Evolutionary conservation across 345 rosid genomes (phyloP).

Genomic region (Eucalyptus rudis): DNA sequence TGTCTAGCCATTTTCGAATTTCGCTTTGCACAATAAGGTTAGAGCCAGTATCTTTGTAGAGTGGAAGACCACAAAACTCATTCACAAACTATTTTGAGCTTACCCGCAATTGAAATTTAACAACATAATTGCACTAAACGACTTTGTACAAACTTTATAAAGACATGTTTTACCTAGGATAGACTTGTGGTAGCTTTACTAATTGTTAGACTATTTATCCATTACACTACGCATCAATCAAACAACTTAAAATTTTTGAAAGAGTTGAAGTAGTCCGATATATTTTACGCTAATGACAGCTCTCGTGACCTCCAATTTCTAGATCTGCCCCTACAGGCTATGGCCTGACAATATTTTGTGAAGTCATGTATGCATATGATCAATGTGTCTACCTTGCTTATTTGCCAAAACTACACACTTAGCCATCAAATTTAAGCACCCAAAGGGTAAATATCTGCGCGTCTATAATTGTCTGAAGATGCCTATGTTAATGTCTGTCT

Average conservation of each 20-base stretch:
- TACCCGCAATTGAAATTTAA: background rate
- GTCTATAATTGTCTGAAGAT: background rate
- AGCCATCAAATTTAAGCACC: background rate
- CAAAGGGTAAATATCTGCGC: background rate
- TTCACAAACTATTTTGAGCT: background rate
- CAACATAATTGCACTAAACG: background rate
- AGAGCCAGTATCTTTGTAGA: background rate
- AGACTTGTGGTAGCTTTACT: background rate
- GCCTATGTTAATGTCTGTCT: background rate
- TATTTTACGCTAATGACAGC: background rate
- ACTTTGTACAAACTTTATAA: background rate
- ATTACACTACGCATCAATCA: background rate
- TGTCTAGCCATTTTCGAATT: background rate
- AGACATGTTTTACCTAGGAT: background rate
- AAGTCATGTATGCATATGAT: background rate
- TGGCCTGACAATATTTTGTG: background rate
- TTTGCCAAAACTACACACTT: background rate
- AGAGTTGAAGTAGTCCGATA: background rate
- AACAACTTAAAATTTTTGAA: background rate
- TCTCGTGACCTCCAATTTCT: background rate
- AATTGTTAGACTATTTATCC: background rate
- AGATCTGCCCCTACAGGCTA: background rate
- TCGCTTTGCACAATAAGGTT: background rate
- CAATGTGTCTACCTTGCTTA: background rate
- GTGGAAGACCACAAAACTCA: background rate